These are phyloP conservation scores for Detonula confervacea DNA, from an alignment of 352 stramenopile genomes.

Conservation along the genomic window DNA sequence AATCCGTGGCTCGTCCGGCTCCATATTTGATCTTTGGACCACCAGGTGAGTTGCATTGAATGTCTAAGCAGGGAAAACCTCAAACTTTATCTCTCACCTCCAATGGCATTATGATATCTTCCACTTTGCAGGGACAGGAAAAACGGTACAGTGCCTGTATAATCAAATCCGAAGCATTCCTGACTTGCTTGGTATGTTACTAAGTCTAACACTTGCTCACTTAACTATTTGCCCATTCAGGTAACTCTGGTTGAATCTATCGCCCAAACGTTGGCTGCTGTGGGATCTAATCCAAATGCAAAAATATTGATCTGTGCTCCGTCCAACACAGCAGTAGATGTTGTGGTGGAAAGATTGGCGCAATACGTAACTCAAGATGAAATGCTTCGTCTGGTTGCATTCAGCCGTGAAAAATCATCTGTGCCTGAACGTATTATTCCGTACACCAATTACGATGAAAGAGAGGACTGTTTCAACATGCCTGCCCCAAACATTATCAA, in stretches of 20 bases:
- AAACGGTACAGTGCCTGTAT: too few relatives aligned
- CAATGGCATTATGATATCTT: constrained; percentile 3
- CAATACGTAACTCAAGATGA: constrained; percentile 48
- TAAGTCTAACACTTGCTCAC: too few relatives aligned
- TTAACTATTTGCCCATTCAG: too few relatives aligned
- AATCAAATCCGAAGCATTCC: too few relatives aligned
- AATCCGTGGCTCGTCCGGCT: constrained; percentile 35
- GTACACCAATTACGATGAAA: constrained; percentile 44
- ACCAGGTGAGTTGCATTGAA: constrained; percentile 45
- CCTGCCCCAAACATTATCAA: constrained; percentile 36
- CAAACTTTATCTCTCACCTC: constrained; percentile 1
- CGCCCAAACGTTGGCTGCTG: constrained; percentile 49
- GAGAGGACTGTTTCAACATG: constrained; percentile 31
- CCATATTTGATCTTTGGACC: constrained; percentile 73
- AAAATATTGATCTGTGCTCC: constrained; percentile 68
- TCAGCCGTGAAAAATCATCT: constrained; percentile 40
- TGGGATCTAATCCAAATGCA: constrained; percentile 23
- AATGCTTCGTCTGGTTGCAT: constrained; percentile 63
- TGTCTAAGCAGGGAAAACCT: too few relatives aligned
- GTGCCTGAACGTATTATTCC: constrained; percentile 35
- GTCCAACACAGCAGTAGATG: constrained; percentile 64
- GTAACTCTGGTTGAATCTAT: constrained; percentile 67
- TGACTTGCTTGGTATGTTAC: too few relatives aligned
- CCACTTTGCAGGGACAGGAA: constrained; percentile 32
- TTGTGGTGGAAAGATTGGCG: constrained; percentile 62